These are phyloP conservation scores for Chlorella sp. DNA, from an alignment of 139 green algal species.

Conservation along the genomic window DNA sequence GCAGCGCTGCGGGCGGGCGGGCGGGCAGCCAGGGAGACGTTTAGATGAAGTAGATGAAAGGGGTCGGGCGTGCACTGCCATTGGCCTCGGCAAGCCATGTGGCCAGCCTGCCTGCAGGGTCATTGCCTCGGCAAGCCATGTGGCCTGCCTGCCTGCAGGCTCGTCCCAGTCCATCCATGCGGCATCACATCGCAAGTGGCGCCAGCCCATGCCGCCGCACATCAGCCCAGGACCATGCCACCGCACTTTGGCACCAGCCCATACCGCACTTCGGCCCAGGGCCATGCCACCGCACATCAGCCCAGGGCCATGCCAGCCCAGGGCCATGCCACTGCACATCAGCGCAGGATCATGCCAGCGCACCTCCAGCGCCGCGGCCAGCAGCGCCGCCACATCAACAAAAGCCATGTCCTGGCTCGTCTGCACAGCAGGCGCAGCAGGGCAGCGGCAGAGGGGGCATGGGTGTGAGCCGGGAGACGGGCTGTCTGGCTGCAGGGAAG, in stretches of 20 bases:
- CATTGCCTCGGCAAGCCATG: not conserved
- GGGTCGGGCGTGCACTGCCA: not conserved
- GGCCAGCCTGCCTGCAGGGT: not conserved
- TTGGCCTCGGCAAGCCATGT: not conserved
- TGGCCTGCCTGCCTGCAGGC: not conserved
- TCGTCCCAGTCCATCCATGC: no score
- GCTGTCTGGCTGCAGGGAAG: no score
- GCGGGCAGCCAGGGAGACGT: not conserved
- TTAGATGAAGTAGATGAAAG: not conserved
- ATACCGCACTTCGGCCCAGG: not conserved
- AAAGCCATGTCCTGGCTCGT: constrained; percentile 64
- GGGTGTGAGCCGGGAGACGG: no score
- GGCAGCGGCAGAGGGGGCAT: no score
- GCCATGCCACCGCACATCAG: not conserved
- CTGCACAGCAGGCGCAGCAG: not conserved
- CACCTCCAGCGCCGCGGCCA: constrained; percentile 39
- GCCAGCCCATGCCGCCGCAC: not conserved
- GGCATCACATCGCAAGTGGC: no score
- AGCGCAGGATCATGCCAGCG: not conserved
- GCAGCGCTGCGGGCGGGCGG: constrained; percentile 13
- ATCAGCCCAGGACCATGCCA: not conserved
- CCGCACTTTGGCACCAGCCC: no score
- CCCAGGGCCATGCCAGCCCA: not conserved
- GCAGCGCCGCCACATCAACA: constrained; percentile 26
- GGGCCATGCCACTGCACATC: no score